Base-by-base conservation (phyloP, 129 eudicot genomes). In the Kitagawia praeruptora region DNA sequence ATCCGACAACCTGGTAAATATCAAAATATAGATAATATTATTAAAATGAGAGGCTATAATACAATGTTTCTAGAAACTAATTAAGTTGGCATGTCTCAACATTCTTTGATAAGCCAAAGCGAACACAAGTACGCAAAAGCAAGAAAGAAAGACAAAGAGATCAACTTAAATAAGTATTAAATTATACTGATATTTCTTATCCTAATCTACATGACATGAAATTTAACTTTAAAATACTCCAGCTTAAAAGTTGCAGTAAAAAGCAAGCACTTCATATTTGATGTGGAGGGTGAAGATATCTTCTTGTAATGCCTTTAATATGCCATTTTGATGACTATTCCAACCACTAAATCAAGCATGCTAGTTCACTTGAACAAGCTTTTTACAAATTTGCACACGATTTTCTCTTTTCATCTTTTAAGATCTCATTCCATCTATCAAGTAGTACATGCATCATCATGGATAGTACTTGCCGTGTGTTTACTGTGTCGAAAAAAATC, bases 1-100 rank as follows among this genome's bases (percentile, higher is more conserved):
- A 58, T 58, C 67, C 67, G 34, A 58, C 69, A 61, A 61, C 69
- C 69, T n/a, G 69, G 69, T 61, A 61, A 61, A 61, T 61, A 61
- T 61, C 69, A 61, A 61, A 61, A 61, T 25, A 61, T 3, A n/a
- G 69, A 61, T 61, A 61, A 61, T 61, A 61, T 61, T 4, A 61
- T 61, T 8, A 8, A 61, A 53, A 56, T 9, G 42, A 61, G 31
- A 58, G 12, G 15, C 3, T 12, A 21, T 34, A 8, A 58, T 61
- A 61, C 69, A 61, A 61, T n/a, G 69, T 61, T 61, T 61, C 69
- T 61, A 61, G 69, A 61, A 61, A n/a, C 15, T 61, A 61, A 61
- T n/a, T 2, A 25, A 61, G 34, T 61, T n/a, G 69, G 69, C 37
- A 61, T 61, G 37, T 61, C 37, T 7, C 67, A 58, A 25, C 69